phyloP scores from a whole-genome alignment of 2,329 filamentous ascomycete species.

The Claviceps citrina region DNA sequence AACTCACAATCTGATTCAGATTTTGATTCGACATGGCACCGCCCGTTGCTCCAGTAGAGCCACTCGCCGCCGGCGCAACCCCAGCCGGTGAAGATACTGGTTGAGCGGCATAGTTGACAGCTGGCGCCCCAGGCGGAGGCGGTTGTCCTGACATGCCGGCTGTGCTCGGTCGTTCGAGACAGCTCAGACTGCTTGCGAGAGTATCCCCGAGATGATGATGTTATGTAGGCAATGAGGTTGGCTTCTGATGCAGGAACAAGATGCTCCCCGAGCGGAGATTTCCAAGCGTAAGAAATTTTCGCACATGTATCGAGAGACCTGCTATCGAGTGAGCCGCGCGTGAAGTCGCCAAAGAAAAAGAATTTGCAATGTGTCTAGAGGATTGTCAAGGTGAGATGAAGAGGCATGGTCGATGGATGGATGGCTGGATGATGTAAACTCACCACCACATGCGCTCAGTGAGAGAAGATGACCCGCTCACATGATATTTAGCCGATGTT shows the following conservation, averaged over 20 bases:
- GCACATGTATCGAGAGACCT: background rate
- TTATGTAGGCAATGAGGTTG: background rate
- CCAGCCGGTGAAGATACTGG: conserved; percentile 20
- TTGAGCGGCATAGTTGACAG: conserved; percentile 18
- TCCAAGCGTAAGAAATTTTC: background rate
- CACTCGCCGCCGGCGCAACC: conserved; percentile 16
- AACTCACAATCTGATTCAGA: conserved; percentile 82
- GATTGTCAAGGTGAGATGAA: background rate
- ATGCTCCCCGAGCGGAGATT: background rate
- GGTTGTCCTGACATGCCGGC: conserved; percentile 20
- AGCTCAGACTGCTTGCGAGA: too few relatives aligned
- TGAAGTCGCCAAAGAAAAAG: background rate
- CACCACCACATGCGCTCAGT: background rate
- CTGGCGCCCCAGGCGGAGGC: conserved; percentile 15
- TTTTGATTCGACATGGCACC: conserved; percentile 64
- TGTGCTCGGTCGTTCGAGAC: too few relatives aligned
- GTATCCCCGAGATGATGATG: too few relatives aligned
- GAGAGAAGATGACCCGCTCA: background rate
- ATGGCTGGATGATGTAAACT: too few relatives aligned
- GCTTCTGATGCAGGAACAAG: background rate
- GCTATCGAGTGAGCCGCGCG: background rate
- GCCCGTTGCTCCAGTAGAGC: conserved; percentile 15
- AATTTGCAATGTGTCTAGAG: background rate
- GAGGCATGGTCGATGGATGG: background rate
- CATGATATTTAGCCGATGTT: conserved; percentile 3